Percentiles rank a stretch among this genome's conserved stretches.
phyloP scores from a whole-genome alignment of 306 rosid genomes.

The Albizia julibrissin region DNA sequence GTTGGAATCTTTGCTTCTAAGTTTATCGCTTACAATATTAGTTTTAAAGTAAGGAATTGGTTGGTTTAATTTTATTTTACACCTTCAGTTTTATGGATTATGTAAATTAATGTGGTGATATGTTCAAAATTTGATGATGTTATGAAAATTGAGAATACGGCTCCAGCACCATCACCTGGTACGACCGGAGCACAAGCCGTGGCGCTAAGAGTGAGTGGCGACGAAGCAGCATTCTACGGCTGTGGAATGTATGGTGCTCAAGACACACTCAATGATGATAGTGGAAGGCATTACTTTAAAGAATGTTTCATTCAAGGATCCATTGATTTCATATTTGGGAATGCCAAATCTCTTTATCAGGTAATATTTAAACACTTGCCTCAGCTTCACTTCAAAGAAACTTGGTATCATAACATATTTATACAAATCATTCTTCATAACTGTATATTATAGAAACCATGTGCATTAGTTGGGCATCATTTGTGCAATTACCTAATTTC shows the following conservation, averaged over 20 bases:
- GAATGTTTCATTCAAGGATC: conserved; percentile 86
- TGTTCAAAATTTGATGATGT: neutral
- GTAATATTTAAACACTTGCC: conserved; percentile 30
- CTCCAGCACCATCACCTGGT: conserved; percentile 66
- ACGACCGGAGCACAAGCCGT: conserved; percentile 75
- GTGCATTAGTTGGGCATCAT: neutral
- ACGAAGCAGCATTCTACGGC: conserved; percentile 72
- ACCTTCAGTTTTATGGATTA: neutral
- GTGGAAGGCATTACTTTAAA: conserved; percentile 74
- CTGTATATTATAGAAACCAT: neutral
- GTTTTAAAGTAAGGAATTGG: conserved; percentile 57
- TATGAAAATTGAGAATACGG: conserved; percentile 48
- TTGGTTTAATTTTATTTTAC: neutral
- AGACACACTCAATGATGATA: conserved; percentile 78
- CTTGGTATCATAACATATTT: neutral
- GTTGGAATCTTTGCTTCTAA: conserved; percentile 61
- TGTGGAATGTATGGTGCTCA: conserved; percentile 92
- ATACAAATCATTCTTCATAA: neutral
- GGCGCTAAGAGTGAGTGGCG: conserved; percentile 68
- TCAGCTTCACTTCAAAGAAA: neutral
- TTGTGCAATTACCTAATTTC: too few species aligned
- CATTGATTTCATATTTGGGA: conserved; percentile 89
- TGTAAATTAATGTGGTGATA: neutral
- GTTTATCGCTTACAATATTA: conserved; percentile 76
- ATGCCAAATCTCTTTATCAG: conserved; percentile 74